These are phyloP conservation scores for Hemileccinum rubropunctum DNA, from an alignment of 768 basidiomycete species.

Conservation along the genomic window DNA sequence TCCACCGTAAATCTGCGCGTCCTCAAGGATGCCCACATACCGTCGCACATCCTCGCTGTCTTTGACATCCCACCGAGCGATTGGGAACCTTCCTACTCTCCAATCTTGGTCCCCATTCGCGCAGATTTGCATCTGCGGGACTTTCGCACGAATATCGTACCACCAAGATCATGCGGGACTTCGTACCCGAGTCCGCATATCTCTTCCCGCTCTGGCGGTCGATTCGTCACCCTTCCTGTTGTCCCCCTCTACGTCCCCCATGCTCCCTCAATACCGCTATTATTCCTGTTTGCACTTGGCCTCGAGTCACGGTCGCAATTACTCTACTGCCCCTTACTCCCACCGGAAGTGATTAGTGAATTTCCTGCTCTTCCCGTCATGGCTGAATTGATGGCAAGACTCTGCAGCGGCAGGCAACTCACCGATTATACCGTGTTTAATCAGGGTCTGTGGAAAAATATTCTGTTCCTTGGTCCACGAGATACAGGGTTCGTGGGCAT, in stretches of 20 bases:
- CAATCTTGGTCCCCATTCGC: constrained; percentile 54
- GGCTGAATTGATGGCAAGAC: constrained; percentile 47
- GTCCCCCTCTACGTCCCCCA: constrained; percentile 50
- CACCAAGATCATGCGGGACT: constrained; percentile 33
- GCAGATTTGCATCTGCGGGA: constrained; percentile 42
- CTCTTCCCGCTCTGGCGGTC: constrained; percentile 18
- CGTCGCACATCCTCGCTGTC: constrained; percentile 58
- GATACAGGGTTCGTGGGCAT: constrained; percentile 45
- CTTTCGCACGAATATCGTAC: constrained; percentile 37
- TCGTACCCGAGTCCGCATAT: constrained; percentile 32
- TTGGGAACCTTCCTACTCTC: constrained; percentile 31
- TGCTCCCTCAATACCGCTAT: constrained; percentile 49
- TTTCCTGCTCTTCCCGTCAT: constrained; percentile 61
- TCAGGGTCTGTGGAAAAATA: constrained; percentile 67
- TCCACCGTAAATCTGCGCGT: constrained; percentile 48
- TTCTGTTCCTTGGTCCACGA: constrained; percentile 50
- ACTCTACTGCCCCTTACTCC: constrained; percentile 54
- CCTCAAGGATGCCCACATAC: constrained; percentile 42
- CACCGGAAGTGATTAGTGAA: constrained; percentile 47
- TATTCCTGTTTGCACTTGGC: constrained; percentile 57
- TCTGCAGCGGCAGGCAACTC: constrained; percentile 37
- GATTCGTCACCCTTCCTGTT: constrained; percentile 50
- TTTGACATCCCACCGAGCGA: constrained; percentile 31
- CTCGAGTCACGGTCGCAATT: constrained; percentile 47
- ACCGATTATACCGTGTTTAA: constrained; percentile 37